Base-by-base conservation (phyloP, 495 filamentous ascomycete genomes). In the Bombardia bombarda region DNA sequence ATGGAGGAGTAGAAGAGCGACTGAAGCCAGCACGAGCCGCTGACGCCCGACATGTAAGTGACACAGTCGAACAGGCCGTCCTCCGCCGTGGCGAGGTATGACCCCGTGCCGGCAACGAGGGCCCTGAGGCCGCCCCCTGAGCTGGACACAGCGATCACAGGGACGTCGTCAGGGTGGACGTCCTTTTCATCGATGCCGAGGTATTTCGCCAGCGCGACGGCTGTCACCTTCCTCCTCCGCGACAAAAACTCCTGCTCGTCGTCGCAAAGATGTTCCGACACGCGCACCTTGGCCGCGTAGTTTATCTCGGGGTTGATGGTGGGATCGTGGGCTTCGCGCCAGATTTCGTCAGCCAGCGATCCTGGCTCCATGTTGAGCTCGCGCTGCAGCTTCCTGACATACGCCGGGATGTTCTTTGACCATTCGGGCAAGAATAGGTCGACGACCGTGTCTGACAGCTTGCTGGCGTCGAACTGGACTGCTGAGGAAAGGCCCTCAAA, bases 21-120 rank as follows among this genome's bases (percentile, higher is more conserved):
- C 61, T 96, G 90, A 23, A 96, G 67, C 92, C 92, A 98, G 59
- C 92, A 96, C 50, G 86, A 92, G 3, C 92, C 92, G 54, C 85
- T 90, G 13, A 98, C 92, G 7, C 92, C 92, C 19, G 92, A 87
- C 1, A 87, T 90, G 54, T 98, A 98, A 0, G 89, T 98, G 0
- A 84, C 75, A 59, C 90, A 95, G 57, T 95, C 87, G 59, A 92
- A 94, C 0, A 98, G 68, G 0, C 92, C 92, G 36, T 82, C 80
- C 61, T 95, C 86, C 20, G 84, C 73, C 4, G 87, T 73, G 23
- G 86, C 85, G 12, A 90, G 65, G 41, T 87, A 84, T 1, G 87
- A 95, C 10, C 89, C 86, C 0, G 86, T 77, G 0, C 92, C 88
- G 12, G 92, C 90, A 7, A 96, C 86, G 37, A 98, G 71, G 0